phyloP scores from a whole-genome alignment of 2,329 filamentous ascomycete genomes.

The Diaporthe destruens region DNA sequence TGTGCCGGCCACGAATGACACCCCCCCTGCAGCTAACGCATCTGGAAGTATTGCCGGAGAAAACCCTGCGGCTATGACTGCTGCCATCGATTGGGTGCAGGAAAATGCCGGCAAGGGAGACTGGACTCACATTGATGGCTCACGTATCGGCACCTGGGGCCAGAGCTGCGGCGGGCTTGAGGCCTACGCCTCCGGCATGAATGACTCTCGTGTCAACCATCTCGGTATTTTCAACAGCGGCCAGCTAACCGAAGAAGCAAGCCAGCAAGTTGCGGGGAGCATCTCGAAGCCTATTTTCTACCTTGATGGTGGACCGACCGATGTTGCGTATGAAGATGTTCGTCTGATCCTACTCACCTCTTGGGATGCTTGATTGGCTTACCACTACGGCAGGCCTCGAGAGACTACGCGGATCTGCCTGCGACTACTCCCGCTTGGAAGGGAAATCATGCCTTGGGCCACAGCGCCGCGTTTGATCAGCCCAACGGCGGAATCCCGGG shows the following conservation, averaged over 20 bases:
- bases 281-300: not conserved
- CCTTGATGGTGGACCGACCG: not conserved
- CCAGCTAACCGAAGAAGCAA: not conserved
- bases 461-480: not conserved
- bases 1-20: not conserved
- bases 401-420: not conserved
- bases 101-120: not conserved
- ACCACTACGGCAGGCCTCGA: not conserved
- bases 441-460: not conserved
- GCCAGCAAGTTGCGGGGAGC: not conserved
- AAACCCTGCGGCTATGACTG: not conserved
- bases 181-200: not conserved
- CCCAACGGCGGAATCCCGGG: not conserved
- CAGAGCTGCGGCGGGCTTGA: constrained; percentile 2
- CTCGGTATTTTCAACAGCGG: constrained; percentile 3
- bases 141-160: not conserved
- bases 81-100: not conserved
- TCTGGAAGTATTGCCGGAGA: not conserved
- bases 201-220: constrained; percentile 1
- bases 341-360: not conserved
- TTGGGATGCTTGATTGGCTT: not conserved
- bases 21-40: not conserved
- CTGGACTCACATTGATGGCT: not conserved
- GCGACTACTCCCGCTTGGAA: not conserved
- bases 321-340: not conserved